Base-by-base conservation (phyloP, 2,329 filamentous ascomycete species). In the Nakataea oryzae region DNA sequence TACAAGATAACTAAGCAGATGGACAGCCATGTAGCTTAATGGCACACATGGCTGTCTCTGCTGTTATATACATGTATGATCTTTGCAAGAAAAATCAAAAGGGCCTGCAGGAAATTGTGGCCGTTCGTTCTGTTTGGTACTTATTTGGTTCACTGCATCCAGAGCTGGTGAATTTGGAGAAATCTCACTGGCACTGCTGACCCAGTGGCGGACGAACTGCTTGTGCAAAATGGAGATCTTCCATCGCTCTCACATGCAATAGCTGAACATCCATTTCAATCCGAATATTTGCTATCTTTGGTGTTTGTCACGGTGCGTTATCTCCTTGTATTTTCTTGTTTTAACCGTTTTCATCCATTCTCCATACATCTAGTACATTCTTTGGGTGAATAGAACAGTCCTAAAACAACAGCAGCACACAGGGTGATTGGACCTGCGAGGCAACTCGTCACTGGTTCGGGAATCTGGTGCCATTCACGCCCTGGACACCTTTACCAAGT, bases 401-500 rank as follows among this genome's bases (percentile, higher is more conserved):
- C 11, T 47, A 14, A 17, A 47, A 21, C 21, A 4, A 17, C 34
- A 47, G 14, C 14, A 47, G 34, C 34, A 47, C 34, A 5, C 9
- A 47, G 21, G 34, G 34, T 21, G 14, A 8, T 21, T 21, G 14
- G 34, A 6, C 34, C 34, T 21, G 14, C 17, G 17, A 50, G 17
- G 9, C 3, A 8, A 6, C 17, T n/a, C 24, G 69, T 97, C 87
- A 67, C 54, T 61, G 9, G 17, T 26, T 63, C 17, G 41, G 21
- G 21, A 75, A 73, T 62, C 74, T 72, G n/a, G 77, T 81, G 50
- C 77, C 76, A 66, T 80, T 81, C 29, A 80, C 79, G 2, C 75
- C 73, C 65, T 82, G 74, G 59, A 78, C 75, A 30, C 84, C 80
- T 70, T 83, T 74, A 17, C 85, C 84, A 9, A 90, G 74, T 73